Evolutionary conservation across 2,329 filamentous ascomycete genomes (phyloP), one percentile per base, ranked within the genome.

Genomic region (Xylariaceae sp.): DNA sequence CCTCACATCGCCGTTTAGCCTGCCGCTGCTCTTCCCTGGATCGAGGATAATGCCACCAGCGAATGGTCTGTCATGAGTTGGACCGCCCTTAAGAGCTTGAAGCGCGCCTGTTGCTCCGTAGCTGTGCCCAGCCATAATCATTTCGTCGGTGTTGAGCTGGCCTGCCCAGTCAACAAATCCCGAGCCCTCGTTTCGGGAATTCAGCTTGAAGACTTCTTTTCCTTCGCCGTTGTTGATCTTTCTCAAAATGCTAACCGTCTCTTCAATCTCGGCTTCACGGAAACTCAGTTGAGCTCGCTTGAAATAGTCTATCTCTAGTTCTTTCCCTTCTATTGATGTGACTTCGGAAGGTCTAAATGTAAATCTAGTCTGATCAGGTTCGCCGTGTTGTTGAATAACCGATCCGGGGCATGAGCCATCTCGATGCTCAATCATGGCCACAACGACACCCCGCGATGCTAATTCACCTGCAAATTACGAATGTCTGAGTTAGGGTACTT

Each of bases 31-130:
- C 61, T 86, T 86, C 42, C 83, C 83, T 0, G 83, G 82, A 59
- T 86, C 83, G 22, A 86, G 71, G 40, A 80, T 72, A 48, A 86
- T 75, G 17, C 72, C 82, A 3, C 76, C 80, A 1, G 73, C 69
- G 49, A 82, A 74, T 0, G 72, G 73, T 16, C 71, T 64, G 44
- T 58, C 54, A 48, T 68, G 45, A 37, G 50, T 68, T 4, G 72
- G 68, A 6, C 68, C 74, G 27, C 66, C 68, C 41, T 75, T 75
- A n/a, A 85, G 67, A 3, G 77, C 74, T 47, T 82, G 79, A 17
- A 85, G 67, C 0, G 79, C 81, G 3, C 78, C 73, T 0, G 83
- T 85, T 2, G 81, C 82, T 39, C 83, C 83, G 64, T 82, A 85
- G 0, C 79, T 83, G 59, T 86, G 82, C 0, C 82, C 82, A 3